Evolutionary conservation across 1,284 basidiomycete species (phyloP), one percentile per base, ranked within the genome.

Genomic region (Tilletiopsis washingtonensis): DNA sequence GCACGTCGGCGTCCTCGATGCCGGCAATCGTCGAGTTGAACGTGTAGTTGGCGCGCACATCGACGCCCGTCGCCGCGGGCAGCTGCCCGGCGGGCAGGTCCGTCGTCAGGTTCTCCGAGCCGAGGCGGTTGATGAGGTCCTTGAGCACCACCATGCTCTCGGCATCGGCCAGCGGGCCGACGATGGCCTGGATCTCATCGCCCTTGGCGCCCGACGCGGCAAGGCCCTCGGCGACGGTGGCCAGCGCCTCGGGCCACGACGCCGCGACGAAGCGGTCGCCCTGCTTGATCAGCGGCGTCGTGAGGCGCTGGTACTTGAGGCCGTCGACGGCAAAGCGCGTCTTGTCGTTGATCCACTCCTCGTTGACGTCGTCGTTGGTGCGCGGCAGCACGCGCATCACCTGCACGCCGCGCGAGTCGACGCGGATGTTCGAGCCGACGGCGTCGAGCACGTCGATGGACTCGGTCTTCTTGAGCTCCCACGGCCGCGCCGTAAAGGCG

Each of bases 331-430:
- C 88, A 75, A 89, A 93, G 56, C 94, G 86, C 2, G 93, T 93
- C 81, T 98, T 98, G 81, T 99, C 93, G 75, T 83, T 91, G 76
- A 99, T 94, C 93, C 94, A 98, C 76, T 99, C 94, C 78, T 99
- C 94, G 75, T 99, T 99, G 56, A 99, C 85, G 64, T 96, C 89
- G 75, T 98, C 93, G 75, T 98, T 98, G 52, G 89, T 86, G 66
- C 86, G 83, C 3, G 94, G 94, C 72, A 94, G 89, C 65, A 99
- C 82, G 43, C 93, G 85, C 91, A 98, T 98, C 58, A 98, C 93
- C 74, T 90, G 84, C 9, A 93, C 84, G 49, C 91, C 91, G 38
- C 93, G 83, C 46, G 91, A 94, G 76, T 99, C 93, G 56, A 98
- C 81, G 47, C 91, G 86, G 74, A 99, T 96, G 77, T 97, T 98